Conservation (phyloP, 2,329 filamentous ascomycete species). For the Onygenales sp. region DNA sequence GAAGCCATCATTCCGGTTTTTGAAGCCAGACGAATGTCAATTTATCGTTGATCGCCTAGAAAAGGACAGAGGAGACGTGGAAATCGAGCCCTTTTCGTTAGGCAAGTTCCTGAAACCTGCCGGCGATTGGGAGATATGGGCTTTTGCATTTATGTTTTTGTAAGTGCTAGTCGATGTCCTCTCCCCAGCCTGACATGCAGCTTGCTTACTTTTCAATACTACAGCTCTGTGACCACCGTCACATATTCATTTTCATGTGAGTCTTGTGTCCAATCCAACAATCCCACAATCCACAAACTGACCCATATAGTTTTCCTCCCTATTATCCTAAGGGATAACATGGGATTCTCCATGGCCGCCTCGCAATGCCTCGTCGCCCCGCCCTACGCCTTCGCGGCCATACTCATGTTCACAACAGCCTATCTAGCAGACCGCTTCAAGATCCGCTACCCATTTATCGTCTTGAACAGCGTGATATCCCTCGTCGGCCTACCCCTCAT, state of each 20-base stretch:
- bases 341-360: slow-evolving; percentile 53
- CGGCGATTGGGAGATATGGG: slow-evolving; percentile 40
- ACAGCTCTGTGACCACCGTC: slow-evolving; percentile 56
- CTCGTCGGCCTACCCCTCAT: slow-evolving; percentile 59
- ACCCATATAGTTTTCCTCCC: slow-evolving; percentile 46
- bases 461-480: slow-evolving; percentile 53
- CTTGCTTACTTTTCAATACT: neutral
- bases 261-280: neutral
- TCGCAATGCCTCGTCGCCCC: slow-evolving; percentile 61
- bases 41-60: slow-evolving; percentile 40
- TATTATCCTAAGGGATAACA: slow-evolving; percentile 51
- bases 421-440: slow-evolving; percentile 55
- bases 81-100: slow-evolving; percentile 32
- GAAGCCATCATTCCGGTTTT: slow-evolving; percentile 21
- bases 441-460: slow-evolving; percentile 54
- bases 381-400: slow-evolving; percentile 52
- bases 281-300: neutral
- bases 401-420: slow-evolving; percentile 48
- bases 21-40: slow-evolving; percentile 35
- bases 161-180: slow-evolving; percentile 1
- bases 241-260: slow-evolving; percentile 59
- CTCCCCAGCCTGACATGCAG: too few species aligned
- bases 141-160: slow-evolving; percentile 39
- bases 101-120: slow-evolving; percentile 34
- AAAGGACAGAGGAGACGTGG: slow-evolving; percentile 39